Base-by-base conservation (phyloP, 139 green algal species). In the Tetradesmus obliquus region DNA sequence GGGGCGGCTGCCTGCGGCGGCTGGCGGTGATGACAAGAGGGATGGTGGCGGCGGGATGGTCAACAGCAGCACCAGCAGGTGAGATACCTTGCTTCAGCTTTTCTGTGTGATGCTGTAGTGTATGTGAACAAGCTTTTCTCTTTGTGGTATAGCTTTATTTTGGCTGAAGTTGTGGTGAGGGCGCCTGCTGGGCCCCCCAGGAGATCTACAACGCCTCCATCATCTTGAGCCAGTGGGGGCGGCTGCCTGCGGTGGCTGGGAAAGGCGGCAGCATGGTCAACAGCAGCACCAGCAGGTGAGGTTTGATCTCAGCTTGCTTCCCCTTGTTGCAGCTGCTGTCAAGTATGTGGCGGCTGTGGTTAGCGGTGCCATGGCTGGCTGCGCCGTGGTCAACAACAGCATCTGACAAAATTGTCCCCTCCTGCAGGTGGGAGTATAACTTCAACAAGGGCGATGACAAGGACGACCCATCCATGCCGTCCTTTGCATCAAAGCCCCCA, bases 161-260 rank as follows among this genome's bases (percentile, higher is more conserved):
- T 45, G 32, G 32, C 32, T 45, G 32, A 45, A 45, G 32, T 45
- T 45, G 32, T 85, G 94, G 96, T 87, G 95, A 96, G 85, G 94
- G 94, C 57, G 93, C 90, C 0, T 95, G 94, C 91, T 96, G 94
- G 94, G 93, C 92, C 2, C 94, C 94, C 60, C 91, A 62, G 55
- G 93, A 95, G 85, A 82, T 94, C n/a, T 85, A 94, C 55, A 86
- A 86, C 2, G 24, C 72, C 55, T 93, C 93, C 13, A 92, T 95
- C 24, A 95, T 94, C 85, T 91, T 96, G 3, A 95, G 90, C 15
- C 94, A 96, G 79, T 96, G 94, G 94, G 94, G 94, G 45, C 91
- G 94, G 20, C 88, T 93, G 66, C 22, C 45, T 0, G 4, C 93
- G 22, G 19, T 5, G 6, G 15, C 4, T 8, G 24, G 55, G n/a